Base-by-base conservation (phyloP, 306 rosid species). In the Corylus heterophylla region DNA sequence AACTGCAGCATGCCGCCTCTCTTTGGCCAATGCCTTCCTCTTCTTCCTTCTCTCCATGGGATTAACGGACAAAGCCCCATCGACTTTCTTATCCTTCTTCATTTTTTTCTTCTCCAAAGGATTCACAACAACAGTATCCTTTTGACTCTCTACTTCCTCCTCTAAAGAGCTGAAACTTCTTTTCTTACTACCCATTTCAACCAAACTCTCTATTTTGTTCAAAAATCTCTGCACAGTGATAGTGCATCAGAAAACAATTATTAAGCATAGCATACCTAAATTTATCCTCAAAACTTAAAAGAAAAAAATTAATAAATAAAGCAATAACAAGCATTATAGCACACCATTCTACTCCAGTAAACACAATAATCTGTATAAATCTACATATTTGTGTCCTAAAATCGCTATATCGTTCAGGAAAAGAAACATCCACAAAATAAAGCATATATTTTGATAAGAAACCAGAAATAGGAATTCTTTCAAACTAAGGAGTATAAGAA, bases 11-110 rank as follows among this genome's bases (percentile, higher is more conserved):
- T 29, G 80, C 79, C 79, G 86, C 44, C 91, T 76, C 74, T 74
- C 82, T 80, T 91, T 93, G 78, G 90, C 97, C 74, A 90, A 14
- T 11, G 87, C 87, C 72, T 93, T 93, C 5, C 97, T 71, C 49
- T 93, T 93, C 92, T 93, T 93, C 76, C 72, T 83, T 50, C 84
- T 82, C 86, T 93, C 98, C 98, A 90, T 92, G 29, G 96, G 94
- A 73, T 84, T 90, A 47, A 55, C 17, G 5, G 94, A 78, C 52
- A 85, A 12, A n/a, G 76, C 66, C 20, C 52, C 85, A 2, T 68
- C 82, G 47, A 71, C 74, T 49, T 25, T 35, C 70, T 84, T 85
- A 11, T 77, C 81, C 71, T 62, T 77, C 83, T 87, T 90, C 10
- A 71, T n/a, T 70, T 87, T 90, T 74, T 87, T 89, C 79, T 83